Conservation (phyloP, 768 basidiomycete species). For the Bullera alba region DNA sequence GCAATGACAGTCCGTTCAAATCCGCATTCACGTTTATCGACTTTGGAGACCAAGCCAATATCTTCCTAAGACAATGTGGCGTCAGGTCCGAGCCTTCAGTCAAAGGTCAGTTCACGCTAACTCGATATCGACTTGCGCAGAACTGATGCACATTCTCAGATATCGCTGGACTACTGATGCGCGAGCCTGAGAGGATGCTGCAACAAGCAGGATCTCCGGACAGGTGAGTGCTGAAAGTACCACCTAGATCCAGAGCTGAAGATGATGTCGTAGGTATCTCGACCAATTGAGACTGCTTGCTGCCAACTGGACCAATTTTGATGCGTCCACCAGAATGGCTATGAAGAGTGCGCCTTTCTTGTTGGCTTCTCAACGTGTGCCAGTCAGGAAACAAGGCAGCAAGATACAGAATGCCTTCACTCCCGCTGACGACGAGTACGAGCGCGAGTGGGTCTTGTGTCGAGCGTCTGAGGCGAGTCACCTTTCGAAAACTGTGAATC, state of each 20-base stretch:
- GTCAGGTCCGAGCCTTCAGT: slow-evolving; percentile 80
- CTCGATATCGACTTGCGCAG: slow-evolving; percentile 2
- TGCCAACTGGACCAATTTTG: slow-evolving; percentile 54
- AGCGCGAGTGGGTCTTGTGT: slow-evolving; percentile 58
- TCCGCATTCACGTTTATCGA: slow-evolving; percentile 82
- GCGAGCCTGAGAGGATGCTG: slow-evolving; percentile 28
- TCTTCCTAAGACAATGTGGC: slow-evolving; percentile 78
- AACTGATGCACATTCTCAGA: slow-evolving; percentile 8
- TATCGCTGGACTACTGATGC: slow-evolving; percentile 26
- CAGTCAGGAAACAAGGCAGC: slow-evolving; percentile 41
- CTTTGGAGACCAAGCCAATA: slow-evolving; percentile 73
- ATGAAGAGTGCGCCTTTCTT: slow-evolving; percentile 70
- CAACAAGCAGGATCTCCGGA: slow-evolving; percentile 34
- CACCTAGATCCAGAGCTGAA: neutral
- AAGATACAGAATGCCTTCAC: slow-evolving; percentile 3
- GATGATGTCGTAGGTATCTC: slow-evolving; percentile 56
- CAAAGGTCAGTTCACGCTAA: slow-evolving; percentile 55
- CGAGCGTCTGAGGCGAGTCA: slow-evolving; percentile 52
- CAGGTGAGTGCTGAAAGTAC: slow-evolving; percentile 14
- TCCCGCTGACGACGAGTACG: slow-evolving; percentile 25
- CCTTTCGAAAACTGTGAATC: no score
- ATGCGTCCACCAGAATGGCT: slow-evolving; percentile 52
- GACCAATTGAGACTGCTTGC: slow-evolving; percentile 76
- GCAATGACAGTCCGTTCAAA: slow-evolving; percentile 58
- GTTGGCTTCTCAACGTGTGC: slow-evolving; percentile 62